Evolutionary conservation across 2,329 filamentous ascomycete genomes (phyloP).

Genomic region (Pseudogymnoascus sp.): DNA sequence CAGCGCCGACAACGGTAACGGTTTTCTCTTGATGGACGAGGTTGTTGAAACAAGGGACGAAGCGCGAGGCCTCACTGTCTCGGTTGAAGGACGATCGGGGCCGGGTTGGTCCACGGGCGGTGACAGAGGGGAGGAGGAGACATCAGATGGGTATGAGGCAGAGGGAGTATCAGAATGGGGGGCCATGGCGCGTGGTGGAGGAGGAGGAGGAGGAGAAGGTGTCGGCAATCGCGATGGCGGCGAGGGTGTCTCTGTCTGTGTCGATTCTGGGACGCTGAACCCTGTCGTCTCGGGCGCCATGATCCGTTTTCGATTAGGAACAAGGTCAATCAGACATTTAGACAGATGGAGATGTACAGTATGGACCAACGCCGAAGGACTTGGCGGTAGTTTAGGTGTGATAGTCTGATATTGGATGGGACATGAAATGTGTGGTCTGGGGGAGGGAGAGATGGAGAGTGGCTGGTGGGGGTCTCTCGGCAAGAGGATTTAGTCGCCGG

Average conservation of each 20-base stretch:
- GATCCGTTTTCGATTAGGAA: not conserved
- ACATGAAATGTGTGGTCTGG: not conserved
- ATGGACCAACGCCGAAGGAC: not conserved
- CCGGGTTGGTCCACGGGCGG: constrained; percentile 9
- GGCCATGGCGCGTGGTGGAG: not conserved
- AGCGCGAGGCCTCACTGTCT: not conserved
- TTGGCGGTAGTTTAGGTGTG: not conserved
- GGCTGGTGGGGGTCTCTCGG: not conserved
- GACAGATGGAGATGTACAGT: not conserved
- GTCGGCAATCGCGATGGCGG: constrained; percentile 1
- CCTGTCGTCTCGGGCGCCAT: constrained; percentile 5
- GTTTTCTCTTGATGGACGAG: constrained; percentile 46
- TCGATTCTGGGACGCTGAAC: constrained; percentile 1
- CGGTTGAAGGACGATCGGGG: not conserved
- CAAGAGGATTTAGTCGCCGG: not conserved
- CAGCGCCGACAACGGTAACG: constrained; percentile 48
- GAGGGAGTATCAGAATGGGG: constrained; percentile 23
- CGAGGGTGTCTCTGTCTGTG: not conserved
- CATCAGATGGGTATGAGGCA: constrained; percentile 24
- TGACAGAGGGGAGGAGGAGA: constrained; percentile 13
- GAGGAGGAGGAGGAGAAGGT: not conserved
- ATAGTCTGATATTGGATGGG: not conserved
- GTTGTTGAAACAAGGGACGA: constrained; percentile 11
- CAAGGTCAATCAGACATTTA: not conserved
- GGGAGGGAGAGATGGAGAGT: not conserved